These are phyloP conservation scores for Liquidambar formosana DNA, from an alignment of 164 flowering plant species.

Conservation along the genomic window DNA sequence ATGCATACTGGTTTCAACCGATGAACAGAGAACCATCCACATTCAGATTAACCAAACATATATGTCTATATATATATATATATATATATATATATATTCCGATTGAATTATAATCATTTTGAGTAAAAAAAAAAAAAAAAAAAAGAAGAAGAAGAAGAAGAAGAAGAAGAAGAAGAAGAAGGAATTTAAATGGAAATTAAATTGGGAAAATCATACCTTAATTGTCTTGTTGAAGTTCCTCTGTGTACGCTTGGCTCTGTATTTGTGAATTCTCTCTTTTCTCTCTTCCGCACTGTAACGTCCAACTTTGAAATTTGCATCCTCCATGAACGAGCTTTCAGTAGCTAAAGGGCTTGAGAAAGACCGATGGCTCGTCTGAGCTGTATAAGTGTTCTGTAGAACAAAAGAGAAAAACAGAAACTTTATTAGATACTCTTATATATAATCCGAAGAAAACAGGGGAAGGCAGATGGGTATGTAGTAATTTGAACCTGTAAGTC, in stretches of 20 bases:
- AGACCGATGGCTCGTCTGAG: conserved; percentile 24
- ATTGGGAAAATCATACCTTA: no score
- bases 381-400: conserved; percentile 24
- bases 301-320: conserved; percentile 48
- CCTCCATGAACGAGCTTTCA: conserved; percentile 44
- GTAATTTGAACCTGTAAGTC: conserved; percentile 61
- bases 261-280: conserved; percentile 65
- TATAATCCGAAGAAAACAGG: background rate
- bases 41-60: background rate
- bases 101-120: background rate
- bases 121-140: background rate
- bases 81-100: no score
- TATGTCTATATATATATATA: background rate
- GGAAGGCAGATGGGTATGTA: background rate
- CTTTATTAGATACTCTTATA: background rate
- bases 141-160: background rate
- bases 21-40: background rate
- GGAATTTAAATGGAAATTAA: no score
- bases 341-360: conserved; percentile 38
- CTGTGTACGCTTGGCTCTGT: conserved; percentile 70
- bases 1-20: conserved; percentile 57
- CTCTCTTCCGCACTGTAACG: conserved; percentile 75
- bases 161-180: no score
- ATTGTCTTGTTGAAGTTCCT: conserved; percentile 83
- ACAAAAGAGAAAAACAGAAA: background rate